Base-by-base conservation (phyloP, 108 stramenopile genomes). In the Cyclotella distinguenda region DNA sequence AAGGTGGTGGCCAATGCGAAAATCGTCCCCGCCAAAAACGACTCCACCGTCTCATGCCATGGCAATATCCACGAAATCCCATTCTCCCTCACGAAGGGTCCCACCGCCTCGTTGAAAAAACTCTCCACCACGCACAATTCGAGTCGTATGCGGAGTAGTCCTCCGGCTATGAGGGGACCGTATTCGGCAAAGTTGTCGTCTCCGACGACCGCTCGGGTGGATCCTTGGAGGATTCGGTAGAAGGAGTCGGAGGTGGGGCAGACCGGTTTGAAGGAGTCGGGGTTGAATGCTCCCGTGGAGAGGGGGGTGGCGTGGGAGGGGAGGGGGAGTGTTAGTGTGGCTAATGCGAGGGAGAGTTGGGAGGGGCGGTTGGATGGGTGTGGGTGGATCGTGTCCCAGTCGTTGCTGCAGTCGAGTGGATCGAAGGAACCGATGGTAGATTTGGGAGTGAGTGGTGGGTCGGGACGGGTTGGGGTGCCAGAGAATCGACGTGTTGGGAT, bases 121-220 rank as follows among this genome's bases (percentile, higher is more conserved):
- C 72, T 77, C 76, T 96, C 95, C 2, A 96, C 91, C 9, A 96
- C 95, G 69, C 95, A 96, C 23, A 96, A 68, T 63, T 96, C 95
- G 43, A 96, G 60, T 39, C 95, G 88, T 23, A 96, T 78, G 4
- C 95, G 88, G 27, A 96, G 65, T 34, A 96, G 64, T 40, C 93
- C 95, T 36, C 91, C 90, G 4, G 95, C 91, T 73, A 96, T 94
- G 18, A 96, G 70, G 0, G 95, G 95, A 11, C 89, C 91, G 71
- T 94, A 96, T 60, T 96, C 93, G 3, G 82, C 57, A 64, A 87
- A 92, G 64, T 87, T 89, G 30, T 96, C 91, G 25, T 63, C 61
- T 8, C 95, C 95, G 15, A 96, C 89, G 8, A 94, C 64, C 12
- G 86, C 64, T 31, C 84, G 54, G n/a, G 89, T 85, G 15, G 84